These are phyloP conservation scores for Daedalea quercina DNA, from an alignment of 768 basidiomycete species.

Conservation along the genomic window DNA sequence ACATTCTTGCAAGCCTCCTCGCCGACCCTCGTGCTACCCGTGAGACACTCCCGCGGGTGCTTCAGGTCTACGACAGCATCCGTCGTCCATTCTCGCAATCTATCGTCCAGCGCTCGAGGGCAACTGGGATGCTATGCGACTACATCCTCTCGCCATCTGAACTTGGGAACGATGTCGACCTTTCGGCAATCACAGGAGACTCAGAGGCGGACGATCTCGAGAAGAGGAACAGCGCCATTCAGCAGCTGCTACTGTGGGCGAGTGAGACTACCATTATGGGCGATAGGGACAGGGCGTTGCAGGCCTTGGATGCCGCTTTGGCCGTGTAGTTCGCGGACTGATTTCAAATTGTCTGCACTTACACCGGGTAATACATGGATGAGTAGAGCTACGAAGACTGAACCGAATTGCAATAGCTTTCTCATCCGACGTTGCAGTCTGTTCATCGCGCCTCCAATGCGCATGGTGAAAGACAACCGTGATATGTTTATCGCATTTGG, in stretches of 20 bases:
- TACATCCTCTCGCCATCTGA: conserved; percentile 8
- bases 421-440: too few relatives aligned
- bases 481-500: too few relatives aligned
- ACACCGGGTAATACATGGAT: too few relatives aligned
- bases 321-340: too few relatives aligned
- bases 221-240: background rate
- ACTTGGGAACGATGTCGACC: conserved; percentile 4
- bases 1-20: conserved; percentile 24
- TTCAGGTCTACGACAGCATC: conserved; percentile 26
- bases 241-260: conserved; percentile 5
- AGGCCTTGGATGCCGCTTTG: conserved; percentile 1
- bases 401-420: too few relatives aligned
- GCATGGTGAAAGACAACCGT: too few relatives aligned
- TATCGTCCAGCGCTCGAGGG: conserved; percentile 14
- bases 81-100: conserved; percentile 25
- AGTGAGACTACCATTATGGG: background rate
- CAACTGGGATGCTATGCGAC: conserved; percentile 19
- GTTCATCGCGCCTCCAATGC: too few relatives aligned
- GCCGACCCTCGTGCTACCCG: conserved; percentile 16
- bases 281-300: conserved; percentile 1
- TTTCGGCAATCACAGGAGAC: conserved; percentile 3
- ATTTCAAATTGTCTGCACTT: too few relatives aligned
- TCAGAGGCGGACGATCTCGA: background rate
- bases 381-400: too few relatives aligned
- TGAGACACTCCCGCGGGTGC: conserved; percentile 19